Evolutionary conservation across 2,329 filamentous ascomycete species (phyloP).

Genomic region (Fusarium miscanthi): DNA sequence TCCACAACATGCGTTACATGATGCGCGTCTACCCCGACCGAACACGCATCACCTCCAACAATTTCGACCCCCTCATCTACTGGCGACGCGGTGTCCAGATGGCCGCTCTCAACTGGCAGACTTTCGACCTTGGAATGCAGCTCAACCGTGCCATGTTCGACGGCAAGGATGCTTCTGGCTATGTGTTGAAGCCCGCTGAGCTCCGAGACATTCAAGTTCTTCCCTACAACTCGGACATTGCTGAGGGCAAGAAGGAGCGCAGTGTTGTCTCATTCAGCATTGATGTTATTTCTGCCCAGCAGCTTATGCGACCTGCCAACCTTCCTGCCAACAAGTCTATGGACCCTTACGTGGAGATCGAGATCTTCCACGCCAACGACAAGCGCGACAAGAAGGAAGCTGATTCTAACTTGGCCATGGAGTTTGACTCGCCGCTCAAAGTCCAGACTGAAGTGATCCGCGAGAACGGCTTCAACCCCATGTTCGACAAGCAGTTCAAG

Average conservation of each 20-base stretch:
- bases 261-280: slow-evolving; percentile 88
- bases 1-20: slow-evolving; percentile 90
- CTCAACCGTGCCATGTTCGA: slow-evolving; percentile 98
- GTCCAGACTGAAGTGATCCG: slow-evolving; percentile 82
- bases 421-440: slow-evolving; percentile 72
- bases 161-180: slow-evolving; percentile 86
- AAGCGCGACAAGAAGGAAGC: slow-evolving; percentile 88
- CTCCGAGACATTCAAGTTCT: slow-evolving; percentile 77
- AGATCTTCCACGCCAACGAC: slow-evolving; percentile 94
- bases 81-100: slow-evolving; percentile 98
- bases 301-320: slow-evolving; percentile 84
- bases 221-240: slow-evolving; percentile 61
- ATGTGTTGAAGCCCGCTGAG: slow-evolving; percentile 91
- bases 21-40: slow-evolving; percentile 95
- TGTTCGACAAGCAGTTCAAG: slow-evolving; percentile 82
- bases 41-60: slow-evolving; percentile 84
- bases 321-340: slow-evolving; percentile 79
- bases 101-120: slow-evolving; percentile 98
- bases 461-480: slow-evolving; percentile 93
- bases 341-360: slow-evolving; percentile 94
- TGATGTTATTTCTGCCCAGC: slow-evolving; percentile 92
- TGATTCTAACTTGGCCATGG: slow-evolving; percentile 63
- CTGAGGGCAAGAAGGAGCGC: slow-evolving; percentile 76
- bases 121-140: slow-evolving; percentile 94
- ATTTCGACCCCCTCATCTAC: slow-evolving; percentile 93